These are phyloP conservation scores for Russula brevipes DNA, from an alignment of 768 basidiomycete genomes.

Conservation along the genomic window DNA sequence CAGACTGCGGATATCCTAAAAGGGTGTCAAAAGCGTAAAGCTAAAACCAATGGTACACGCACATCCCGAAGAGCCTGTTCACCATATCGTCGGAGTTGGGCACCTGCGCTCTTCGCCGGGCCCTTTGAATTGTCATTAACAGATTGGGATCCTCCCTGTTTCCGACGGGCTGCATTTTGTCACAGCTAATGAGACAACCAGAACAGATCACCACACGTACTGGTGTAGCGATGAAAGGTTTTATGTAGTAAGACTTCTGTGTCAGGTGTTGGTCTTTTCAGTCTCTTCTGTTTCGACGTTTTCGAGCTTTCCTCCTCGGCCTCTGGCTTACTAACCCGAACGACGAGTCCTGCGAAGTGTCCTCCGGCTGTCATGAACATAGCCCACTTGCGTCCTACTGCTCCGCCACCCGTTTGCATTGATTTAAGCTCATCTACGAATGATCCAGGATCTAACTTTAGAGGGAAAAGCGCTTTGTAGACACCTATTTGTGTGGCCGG, in stretches of 20 bases:
- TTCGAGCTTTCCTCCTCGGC: conserved; percentile 37
- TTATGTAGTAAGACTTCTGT: conserved; percentile 83
- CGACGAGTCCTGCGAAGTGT: conserved; percentile 93
- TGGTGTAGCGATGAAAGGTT: conserved; percentile 98
- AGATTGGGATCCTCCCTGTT: conserved; percentile 95
- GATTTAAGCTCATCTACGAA: conserved; percentile 58
- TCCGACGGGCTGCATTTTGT: conserved; percentile 68
- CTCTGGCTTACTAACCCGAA: conserved; percentile 55
- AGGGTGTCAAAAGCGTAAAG: conserved; percentile 1
- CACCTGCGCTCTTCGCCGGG: conserved; percentile 90
- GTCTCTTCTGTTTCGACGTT: conserved; percentile 36
- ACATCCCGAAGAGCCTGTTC: conserved; percentile 90
- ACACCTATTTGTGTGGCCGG: conserved; percentile 86
- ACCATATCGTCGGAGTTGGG: conserved; percentile 88
- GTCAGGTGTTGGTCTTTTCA: conserved; percentile 65
- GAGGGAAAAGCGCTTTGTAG: conserved; percentile 72
- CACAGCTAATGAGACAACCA: neutral
- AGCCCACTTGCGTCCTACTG: conserved; percentile 75
- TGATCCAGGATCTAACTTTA: conserved; percentile 33
- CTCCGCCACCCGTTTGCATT: conserved; percentile 51
- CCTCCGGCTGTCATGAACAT: conserved; percentile 97
- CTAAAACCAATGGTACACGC: conserved; percentile 28
- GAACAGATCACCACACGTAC: conserved; percentile 43
- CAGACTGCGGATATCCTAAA: conserved; percentile 81
- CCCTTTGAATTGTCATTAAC: conserved; percentile 91